These are phyloP conservation scores for Graphilbum ipis-grandicollis DNA, from an alignment of 2,329 filamentous ascomycete species.

Conservation along the genomic window DNA sequence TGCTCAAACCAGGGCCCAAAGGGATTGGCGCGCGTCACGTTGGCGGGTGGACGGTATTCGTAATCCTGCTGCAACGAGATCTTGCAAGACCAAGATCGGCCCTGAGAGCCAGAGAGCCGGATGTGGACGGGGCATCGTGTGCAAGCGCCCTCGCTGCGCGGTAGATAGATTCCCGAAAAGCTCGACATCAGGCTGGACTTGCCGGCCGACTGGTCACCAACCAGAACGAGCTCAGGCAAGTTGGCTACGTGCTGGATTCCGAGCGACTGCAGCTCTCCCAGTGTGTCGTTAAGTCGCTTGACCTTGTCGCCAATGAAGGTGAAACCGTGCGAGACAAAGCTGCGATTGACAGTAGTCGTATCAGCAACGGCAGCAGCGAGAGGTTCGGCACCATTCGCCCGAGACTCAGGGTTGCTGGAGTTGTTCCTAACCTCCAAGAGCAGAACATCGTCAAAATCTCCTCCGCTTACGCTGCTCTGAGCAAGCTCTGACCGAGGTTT, in stretches of 20 bases:
- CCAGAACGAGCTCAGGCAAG: constrained; percentile 63
- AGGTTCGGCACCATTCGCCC: constrained; percentile 1
- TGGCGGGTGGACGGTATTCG: constrained; percentile 6
- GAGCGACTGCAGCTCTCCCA: constrained; percentile 52
- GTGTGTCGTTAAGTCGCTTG: constrained; percentile 46
- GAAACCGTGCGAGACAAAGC: constrained; percentile 21
- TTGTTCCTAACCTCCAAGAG: constrained; percentile 13
- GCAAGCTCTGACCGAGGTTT: background rate
- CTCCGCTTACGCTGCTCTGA: background rate
- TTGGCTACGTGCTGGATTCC: constrained; percentile 55
- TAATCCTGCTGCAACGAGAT: constrained; percentile 53
- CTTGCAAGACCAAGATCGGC: constrained; percentile 46
- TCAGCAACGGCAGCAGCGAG: background rate
- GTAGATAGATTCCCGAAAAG: constrained; percentile 52
- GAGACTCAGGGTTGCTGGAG: too few species aligned
- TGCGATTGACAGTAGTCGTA: constrained; percentile 1
- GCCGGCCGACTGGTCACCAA: constrained; percentile 73
- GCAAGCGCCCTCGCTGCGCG: constrained; percentile 54
- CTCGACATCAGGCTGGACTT: constrained; percentile 57
- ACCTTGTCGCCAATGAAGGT: constrained; percentile 42
- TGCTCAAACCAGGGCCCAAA: constrained; percentile 50
- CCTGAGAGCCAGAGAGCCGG: constrained; percentile 39
- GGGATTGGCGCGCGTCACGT: constrained; percentile 25
- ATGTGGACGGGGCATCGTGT: constrained; percentile 73
- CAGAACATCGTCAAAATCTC: constrained; percentile 10